Evolutionary conservation across 345 rosid genomes (phyloP).

Genomic region (Physaria fendleri): DNA sequence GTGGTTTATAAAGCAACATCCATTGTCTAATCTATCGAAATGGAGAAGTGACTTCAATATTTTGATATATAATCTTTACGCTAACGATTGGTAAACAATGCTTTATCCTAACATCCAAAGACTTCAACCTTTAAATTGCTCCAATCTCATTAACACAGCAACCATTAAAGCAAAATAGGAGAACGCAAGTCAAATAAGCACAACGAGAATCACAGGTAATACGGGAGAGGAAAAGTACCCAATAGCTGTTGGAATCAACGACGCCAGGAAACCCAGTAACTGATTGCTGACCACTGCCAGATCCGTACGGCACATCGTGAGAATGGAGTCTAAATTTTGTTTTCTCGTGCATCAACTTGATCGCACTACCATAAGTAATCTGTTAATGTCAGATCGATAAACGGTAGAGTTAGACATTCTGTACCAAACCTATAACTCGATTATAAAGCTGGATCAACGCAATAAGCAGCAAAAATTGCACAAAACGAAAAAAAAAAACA

Average conservation of each 20-base stretch:
- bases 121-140: no score
- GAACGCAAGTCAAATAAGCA: no score
- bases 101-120: not conserved
- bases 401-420: not conserved
- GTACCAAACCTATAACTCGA: not conserved
- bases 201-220: no score
- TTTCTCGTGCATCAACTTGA: slow-evolving; percentile 92
- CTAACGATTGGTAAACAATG: not conserved
- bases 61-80: no score
- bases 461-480: not conserved
- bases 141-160: no score
- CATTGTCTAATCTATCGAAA: no score
- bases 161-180: no score
- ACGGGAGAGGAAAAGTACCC: no score
- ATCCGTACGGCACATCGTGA: slow-evolving; percentile 97
- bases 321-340: slow-evolving; percentile 83
- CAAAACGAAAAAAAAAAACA: no score
- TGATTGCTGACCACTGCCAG: slow-evolving; percentile 99
- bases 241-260: slow-evolving; percentile 92
- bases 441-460: not conserved
- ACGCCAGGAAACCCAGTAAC: slow-evolving; percentile 85
- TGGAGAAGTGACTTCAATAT: no score
- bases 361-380: slow-evolving; percentile 81
- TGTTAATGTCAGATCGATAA: slow-evolving; percentile 19
- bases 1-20: no score